phyloP scores from a whole-genome alignment of 163 green algal genomes.

The Botryococcus braunii region DNA sequence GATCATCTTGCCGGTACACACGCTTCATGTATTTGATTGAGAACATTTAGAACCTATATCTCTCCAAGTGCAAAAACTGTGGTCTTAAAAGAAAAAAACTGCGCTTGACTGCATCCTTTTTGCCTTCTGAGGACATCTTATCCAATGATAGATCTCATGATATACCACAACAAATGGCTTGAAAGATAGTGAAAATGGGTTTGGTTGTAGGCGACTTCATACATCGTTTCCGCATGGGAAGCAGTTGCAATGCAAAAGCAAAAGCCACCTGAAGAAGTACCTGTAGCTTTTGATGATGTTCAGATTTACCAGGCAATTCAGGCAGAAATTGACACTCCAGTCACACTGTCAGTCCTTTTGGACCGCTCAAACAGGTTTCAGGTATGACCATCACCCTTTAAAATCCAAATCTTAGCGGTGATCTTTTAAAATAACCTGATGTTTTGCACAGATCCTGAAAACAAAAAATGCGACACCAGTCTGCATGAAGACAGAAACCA shows the following conservation, averaged over 20 bases:
- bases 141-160: neutral
- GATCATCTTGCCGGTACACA: slow-evolving; percentile 7
- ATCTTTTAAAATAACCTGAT: too few species aligned
- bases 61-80: neutral
- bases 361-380: slow-evolving; percentile 10
- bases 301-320: slow-evolving; percentile 1
- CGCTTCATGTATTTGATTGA: neutral
- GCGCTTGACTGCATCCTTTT: neutral
- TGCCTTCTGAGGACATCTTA: too few species aligned
- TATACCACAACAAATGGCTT: neutral
- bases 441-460: too few species aligned
- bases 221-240: slow-evolving; percentile 14
- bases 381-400: neutral
- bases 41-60: neutral
- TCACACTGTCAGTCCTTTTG: slow-evolving; percentile 1
- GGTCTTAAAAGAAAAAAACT: neutral
- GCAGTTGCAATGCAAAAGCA: neutral
- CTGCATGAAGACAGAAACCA: too few species aligned
- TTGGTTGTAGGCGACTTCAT: neutral
- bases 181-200: neutral
- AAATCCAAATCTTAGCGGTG: too few species aligned
- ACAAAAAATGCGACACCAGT: too few species aligned
- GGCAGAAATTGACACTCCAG: neutral
- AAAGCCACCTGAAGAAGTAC: slow-evolving; percentile 3
- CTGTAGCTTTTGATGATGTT: slow-evolving; percentile 6